Conservation (phyloP, 2,329 filamentous ascomycete genomes). For the Cadophora sp. region DNA sequence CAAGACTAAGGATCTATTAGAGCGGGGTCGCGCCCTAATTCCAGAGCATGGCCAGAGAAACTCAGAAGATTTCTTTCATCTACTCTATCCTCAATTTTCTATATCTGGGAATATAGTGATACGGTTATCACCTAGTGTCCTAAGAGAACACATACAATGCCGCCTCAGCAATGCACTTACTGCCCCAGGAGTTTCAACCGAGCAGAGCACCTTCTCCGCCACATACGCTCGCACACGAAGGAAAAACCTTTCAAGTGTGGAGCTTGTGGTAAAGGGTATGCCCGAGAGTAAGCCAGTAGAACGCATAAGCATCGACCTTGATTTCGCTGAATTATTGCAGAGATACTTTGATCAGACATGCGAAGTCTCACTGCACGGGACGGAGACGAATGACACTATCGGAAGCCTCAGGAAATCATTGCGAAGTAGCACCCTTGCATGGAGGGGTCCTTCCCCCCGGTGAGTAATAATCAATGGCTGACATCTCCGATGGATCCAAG, state of each 20-base stretch:
- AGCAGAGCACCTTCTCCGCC: background rate
- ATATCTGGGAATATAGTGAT: too few species aligned
- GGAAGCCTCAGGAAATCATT: background rate
- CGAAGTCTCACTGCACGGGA: background rate
- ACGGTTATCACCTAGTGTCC: too few species aligned
- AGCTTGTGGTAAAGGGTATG: background rate
- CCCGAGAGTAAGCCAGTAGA: background rate
- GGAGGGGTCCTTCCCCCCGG: background rate
- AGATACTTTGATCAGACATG: background rate
- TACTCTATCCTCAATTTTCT: too few species aligned
- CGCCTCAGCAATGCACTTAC: background rate
- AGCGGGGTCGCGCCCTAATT: too few species aligned
- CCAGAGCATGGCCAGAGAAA: too few species aligned
- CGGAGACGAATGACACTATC: background rate
- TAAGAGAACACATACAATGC: background rate
- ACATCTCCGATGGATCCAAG: background rate
- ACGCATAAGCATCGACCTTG: too few species aligned
- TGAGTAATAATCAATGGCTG: background rate
- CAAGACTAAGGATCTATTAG: too few species aligned
- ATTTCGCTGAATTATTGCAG: background rate
- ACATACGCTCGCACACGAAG: background rate
- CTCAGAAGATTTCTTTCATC: too few species aligned
- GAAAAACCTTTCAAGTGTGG: constrained; percentile 3
- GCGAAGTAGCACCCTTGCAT: background rate
- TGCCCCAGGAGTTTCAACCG: background rate